phyloP scores from a whole-genome alignment of 1,284 basidiomycete genomes.

The Sporisorium iseilematis-ciliati region DNA sequence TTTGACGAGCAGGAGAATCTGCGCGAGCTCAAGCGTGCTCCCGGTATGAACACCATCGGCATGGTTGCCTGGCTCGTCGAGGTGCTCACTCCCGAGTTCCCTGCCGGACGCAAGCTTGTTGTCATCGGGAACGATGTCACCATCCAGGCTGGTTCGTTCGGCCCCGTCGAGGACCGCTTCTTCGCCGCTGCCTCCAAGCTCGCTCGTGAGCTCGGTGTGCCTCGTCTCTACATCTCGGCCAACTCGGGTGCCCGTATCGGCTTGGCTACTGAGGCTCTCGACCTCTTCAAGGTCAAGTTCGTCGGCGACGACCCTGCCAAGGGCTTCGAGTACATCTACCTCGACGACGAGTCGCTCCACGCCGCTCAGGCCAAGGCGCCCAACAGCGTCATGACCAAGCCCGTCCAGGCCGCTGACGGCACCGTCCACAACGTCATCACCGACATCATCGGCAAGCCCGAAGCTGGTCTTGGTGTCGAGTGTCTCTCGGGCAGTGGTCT shows the following conservation, averaged over 20 bases:
- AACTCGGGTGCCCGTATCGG: conserved; percentile 98
- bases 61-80: conserved; percentile 99
- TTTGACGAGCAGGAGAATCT: conserved; percentile 90
- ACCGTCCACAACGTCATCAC: conserved; percentile 93
- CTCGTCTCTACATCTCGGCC: conserved; percentile 96
- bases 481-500: conserved; percentile 95
- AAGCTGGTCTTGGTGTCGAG: conserved; percentile 98
- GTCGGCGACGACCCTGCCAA: conserved; percentile 87
- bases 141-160: conserved; percentile 98
- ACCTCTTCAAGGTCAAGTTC: conserved; percentile 93
- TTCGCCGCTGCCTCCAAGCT: conserved; percentile 95
- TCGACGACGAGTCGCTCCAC: conserved; percentile 74
- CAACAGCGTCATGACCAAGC: conserved; percentile 82
- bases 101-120: conserved; percentile 85
- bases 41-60: conserved; percentile 93
- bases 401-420: conserved; percentile 83
- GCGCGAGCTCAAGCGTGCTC: conserved; percentile 87
- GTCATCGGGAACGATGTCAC: conserved; percentile 99
- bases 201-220: conserved; percentile 86
- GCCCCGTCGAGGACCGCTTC: conserved; percentile 93
- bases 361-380: conserved; percentile 72
- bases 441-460: conserved; percentile 88
- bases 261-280: conserved; percentile 90
- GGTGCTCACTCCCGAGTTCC: conserved; percentile 92
- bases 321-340: conserved; percentile 95